Evolutionary conservation across 768 basidiomycete species (phyloP).

Genomic region (Calocybe cyanea): DNA sequence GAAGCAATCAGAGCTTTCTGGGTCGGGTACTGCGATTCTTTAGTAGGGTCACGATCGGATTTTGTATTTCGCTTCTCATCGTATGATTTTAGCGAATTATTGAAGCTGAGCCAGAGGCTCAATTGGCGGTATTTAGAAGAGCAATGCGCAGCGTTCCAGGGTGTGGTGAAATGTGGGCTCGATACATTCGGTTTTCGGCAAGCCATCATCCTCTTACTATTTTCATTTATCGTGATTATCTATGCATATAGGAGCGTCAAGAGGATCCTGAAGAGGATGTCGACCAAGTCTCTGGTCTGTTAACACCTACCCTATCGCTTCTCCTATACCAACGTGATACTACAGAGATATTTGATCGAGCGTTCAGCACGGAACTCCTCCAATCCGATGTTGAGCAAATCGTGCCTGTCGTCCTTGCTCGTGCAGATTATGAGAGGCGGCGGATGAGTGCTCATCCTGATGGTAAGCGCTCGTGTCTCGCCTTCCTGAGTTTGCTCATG

Average conservation of each 20-base stretch:
- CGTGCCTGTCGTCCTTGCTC: constrained; percentile 58
- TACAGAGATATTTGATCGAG: constrained; percentile 56
- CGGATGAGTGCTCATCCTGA: constrained; percentile 41
- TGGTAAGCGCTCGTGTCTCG: constrained; percentile 23
- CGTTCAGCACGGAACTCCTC: constrained; percentile 51
- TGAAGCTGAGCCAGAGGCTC: constrained; percentile 36
- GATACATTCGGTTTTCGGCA: constrained; percentile 72
- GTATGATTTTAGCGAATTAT: constrained; percentile 39
- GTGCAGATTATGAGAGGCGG: constrained; percentile 62
- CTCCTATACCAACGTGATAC: background rate
- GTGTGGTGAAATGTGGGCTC: constrained; percentile 76
- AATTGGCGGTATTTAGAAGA: constrained; percentile 43
- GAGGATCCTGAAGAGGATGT: constrained; percentile 27
- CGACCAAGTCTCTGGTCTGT: constrained; percentile 27
- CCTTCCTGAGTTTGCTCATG: constrained; percentile 1
- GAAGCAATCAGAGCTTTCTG: constrained; percentile 63
- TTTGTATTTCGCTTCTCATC: background rate
- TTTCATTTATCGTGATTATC: background rate
- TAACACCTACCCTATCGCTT: background rate
- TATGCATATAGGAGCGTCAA: constrained; percentile 37
- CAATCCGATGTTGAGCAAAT: constrained; percentile 61
- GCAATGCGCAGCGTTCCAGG: constrained; percentile 72
- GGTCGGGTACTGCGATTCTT: constrained; percentile 65
- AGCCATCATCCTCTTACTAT: constrained; percentile 15
- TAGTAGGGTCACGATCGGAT: constrained; percentile 41